A percentile compares a stretch with the other conserved stretches of the same genome.
These are phyloP conservation scores for Kodamaea plutei DNA, from an alignment of 1,139 yeast species.

Conservation along the genomic window DNA sequence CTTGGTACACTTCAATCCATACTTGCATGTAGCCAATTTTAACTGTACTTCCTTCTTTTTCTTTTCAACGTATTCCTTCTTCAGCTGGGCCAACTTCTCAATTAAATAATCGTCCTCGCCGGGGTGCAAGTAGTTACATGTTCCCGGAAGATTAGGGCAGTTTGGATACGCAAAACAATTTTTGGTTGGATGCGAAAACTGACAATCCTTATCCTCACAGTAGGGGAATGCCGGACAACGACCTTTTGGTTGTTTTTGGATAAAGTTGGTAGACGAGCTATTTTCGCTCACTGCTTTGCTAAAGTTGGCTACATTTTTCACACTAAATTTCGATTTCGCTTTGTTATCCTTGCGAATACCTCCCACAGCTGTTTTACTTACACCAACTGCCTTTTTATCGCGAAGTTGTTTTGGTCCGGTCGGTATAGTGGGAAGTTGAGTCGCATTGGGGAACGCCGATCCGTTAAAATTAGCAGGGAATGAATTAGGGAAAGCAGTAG, in stretches of 20 bases:
- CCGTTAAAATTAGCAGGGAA: conserved; percentile 6
- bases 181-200: conserved; percentile 75
- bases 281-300: conserved; percentile 33
- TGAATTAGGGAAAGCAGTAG: conserved; percentile 5
- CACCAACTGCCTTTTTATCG: conserved; percentile 10
- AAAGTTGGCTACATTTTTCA: conserved; percentile 37
- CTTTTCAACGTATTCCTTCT: conserved; percentile 45
- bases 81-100: conserved; percentile 59
- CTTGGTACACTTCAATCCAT: conserved; percentile 69
- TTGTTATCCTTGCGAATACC: conserved; percentile 11
- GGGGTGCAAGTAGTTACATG: conserved; percentile 79
- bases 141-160: conserved; percentile 76
- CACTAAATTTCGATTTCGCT: conserved; percentile 21
- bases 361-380: too few relatives aligned
- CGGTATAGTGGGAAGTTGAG: conserved; percentile 8
- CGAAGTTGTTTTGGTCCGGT: conserved; percentile 14
- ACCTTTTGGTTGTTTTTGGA: conserved; percentile 47
- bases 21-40: conserved; percentile 57
- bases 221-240: conserved; percentile 80
- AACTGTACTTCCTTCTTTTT: conserved; percentile 20
- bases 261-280: conserved; percentile 22
- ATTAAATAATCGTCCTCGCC: conserved; percentile 75
- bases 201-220: conserved; percentile 65
- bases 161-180: conserved; percentile 73
- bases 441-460: conserved; percentile 4